Conservation (phyloP, 2,329 filamentous ascomycete species). For the Teratosphaeria zuluensis region DNA sequence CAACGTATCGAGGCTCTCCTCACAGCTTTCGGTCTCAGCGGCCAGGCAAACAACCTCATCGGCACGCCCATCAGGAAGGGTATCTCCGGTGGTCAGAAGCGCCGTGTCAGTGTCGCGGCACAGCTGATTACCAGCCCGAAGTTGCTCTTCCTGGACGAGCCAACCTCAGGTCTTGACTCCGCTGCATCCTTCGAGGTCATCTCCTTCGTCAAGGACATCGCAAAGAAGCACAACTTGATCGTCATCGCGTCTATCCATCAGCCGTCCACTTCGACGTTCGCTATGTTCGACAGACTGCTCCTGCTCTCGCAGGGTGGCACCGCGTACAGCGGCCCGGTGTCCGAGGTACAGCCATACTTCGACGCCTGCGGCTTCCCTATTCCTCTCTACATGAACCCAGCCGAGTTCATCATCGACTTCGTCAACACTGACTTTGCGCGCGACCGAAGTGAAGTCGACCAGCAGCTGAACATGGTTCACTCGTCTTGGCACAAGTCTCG, state of each 20-base stretch:
- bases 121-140: conserved; percentile 73
- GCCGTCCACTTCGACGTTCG: conserved; percentile 68
- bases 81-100: conserved; percentile 76
- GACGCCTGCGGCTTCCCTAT: conserved; percentile 50
- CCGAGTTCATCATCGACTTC: conserved; percentile 69
- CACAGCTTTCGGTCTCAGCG: conserved; percentile 60
- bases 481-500: conserved; percentile 45
- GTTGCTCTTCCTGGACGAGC: conserved; percentile 75
- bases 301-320: conserved; percentile 62
- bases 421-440: conserved; percentile 66
- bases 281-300: conserved; percentile 69
- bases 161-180: conserved; percentile 75
- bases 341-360: conserved; percentile 54
- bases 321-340: conserved; percentile 62
- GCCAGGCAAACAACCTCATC: conserved; percentile 61
- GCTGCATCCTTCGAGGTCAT: conserved; percentile 68
- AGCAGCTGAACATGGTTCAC: conserved; percentile 46
- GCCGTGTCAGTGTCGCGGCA: conserved; percentile 67
- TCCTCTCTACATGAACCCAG: conserved; percentile 64
- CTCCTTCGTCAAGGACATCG: conserved; percentile 58
- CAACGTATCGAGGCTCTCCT: conserved; percentile 58
- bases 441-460: conserved; percentile 38
- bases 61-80: conserved; percentile 77
- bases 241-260: conserved; percentile 80
- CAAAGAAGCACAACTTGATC: conserved; percentile 59